Evolutionary conservation across 257 asterid species (phyloP).

Genomic region (Henckelia pumila): DNA sequence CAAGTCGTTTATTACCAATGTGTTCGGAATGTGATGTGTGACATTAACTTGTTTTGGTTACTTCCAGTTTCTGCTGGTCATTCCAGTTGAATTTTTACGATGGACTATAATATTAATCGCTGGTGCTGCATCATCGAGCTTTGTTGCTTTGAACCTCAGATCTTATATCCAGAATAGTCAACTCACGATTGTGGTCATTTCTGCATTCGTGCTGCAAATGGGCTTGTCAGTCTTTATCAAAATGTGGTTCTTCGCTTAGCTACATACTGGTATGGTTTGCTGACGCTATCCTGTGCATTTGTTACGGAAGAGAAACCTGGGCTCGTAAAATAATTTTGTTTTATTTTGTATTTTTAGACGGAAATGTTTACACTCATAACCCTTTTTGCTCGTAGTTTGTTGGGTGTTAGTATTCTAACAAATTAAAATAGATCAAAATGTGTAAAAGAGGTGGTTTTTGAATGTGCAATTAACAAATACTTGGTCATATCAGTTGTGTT

Average conservation of each 20-base stretch:
- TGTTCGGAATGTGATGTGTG: conserved; percentile 10
- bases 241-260: conserved; percentile 72
- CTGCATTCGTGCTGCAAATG: conserved; percentile 84
- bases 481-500: background rate
- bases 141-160: conserved; percentile 72
- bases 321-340: background rate
- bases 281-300: conserved; percentile 1
- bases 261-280: background rate
- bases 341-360: background rate
- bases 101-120: conserved; percentile 65
- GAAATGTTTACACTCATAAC: too few species aligned
- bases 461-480: background rate
- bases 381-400: background rate
- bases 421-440: background rate
- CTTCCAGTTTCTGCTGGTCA: conserved; percentile 67
- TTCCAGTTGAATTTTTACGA: conserved; percentile 69
- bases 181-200: conserved; percentile 47
- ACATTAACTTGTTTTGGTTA: conserved; percentile 23
- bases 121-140: conserved; percentile 76
- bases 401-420: background rate
- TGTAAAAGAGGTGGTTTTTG: background rate
- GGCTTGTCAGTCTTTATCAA: conserved; percentile 88
- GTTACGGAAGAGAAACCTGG: conserved; percentile 18
- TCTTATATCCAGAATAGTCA: conserved; percentile 52
- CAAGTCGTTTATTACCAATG: background rate